These are phyloP conservation scores for Neoascochyta sp. DNA, from an alignment of 2,329 filamentous ascomycete species.

Conservation along the genomic window DNA sequence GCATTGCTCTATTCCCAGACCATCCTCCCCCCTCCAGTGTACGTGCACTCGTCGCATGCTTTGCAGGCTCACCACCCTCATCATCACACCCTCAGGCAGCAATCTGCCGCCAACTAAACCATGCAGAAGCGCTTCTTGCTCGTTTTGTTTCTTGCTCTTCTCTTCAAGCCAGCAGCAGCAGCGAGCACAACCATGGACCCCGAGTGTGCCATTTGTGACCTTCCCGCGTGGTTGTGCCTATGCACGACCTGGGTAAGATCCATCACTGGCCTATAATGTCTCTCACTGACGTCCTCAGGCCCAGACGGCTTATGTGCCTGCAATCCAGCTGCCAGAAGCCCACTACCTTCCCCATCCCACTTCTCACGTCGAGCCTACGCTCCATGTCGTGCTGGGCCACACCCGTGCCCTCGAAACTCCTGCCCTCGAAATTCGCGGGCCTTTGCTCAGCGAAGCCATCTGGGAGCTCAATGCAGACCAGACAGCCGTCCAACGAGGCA, in stretches of 20 bases:
- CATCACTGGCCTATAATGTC: conserved; percentile 24
- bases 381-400: conserved; percentile 3
- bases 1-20: conserved; percentile 1
- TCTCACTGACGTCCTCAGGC: conserved; percentile 13
- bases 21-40: conserved; percentile 1
- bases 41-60: conserved; percentile 1
- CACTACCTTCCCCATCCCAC: conserved; percentile 1
- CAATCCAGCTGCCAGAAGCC: neutral
- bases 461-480: conserved; percentile 20
- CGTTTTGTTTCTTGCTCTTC: conserved; percentile 24
- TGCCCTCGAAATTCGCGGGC: neutral
- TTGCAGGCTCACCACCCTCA: conserved; percentile 6
- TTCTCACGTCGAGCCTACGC: conserved; percentile 1
- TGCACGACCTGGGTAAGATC: conserved; percentile 17
- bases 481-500: conserved; percentile 25
- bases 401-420: conserved; percentile 7
- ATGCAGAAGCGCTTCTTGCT: conserved; percentile 30
- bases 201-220: no score
- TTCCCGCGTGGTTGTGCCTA: no score
- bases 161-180: conserved; percentile 25
- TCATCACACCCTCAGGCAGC: conserved; percentile 22
- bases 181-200: conserved; percentile 24
- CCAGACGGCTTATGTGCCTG: conserved; percentile 7
- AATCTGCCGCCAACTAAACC: conserved; percentile 12
- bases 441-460: conserved; percentile 11